Evolutionary conservation across 108 stramenopile species (phyloP).

Genomic region (Fragilariopsis cylindrus): DNA sequence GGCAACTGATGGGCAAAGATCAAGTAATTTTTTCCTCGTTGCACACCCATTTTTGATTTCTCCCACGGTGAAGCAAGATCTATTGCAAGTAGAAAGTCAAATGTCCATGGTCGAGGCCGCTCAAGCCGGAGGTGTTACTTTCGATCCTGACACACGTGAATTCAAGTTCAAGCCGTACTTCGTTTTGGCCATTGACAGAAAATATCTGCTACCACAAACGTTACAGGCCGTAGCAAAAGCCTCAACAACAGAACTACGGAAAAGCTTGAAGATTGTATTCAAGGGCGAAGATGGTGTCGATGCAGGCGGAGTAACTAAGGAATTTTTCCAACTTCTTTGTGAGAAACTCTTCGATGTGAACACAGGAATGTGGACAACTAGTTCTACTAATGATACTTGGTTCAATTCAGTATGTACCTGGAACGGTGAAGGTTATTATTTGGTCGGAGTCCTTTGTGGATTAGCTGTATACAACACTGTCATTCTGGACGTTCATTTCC

Average conservation of each 20-base stretch:
- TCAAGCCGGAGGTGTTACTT: constrained; percentile 27
- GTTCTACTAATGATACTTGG: constrained; percentile 74
- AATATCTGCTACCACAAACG: constrained; percentile 66
- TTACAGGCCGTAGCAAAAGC: constrained; percentile 58
- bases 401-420: constrained; percentile 87
- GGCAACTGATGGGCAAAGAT: constrained; percentile 40
- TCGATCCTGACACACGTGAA: constrained; percentile 34
- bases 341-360: constrained; percentile 83
- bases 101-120: constrained; percentile 65
- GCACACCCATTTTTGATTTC: constrained; percentile 66
- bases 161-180: constrained; percentile 63
- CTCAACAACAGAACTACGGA: constrained; percentile 62
- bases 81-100: constrained; percentile 70
- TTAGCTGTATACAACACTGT: constrained; percentile 92
- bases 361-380: constrained; percentile 85
- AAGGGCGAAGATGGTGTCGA: constrained; percentile 94
- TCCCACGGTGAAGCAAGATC: constrained; percentile 58
- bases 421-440: constrained; percentile 78
- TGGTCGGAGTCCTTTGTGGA: constrained; percentile 85
- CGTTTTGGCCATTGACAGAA: constrained; percentile 68
- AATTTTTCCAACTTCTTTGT: constrained; percentile 91
- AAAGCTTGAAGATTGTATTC: constrained; percentile 76
- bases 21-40: constrained; percentile 55
- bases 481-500: constrained; percentile 86
- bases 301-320: constrained; percentile 94